These are phyloP conservation scores for Exophiala sideris DNA, from an alignment of 2,329 filamentous ascomycete genomes.

Conservation along the genomic window DNA sequence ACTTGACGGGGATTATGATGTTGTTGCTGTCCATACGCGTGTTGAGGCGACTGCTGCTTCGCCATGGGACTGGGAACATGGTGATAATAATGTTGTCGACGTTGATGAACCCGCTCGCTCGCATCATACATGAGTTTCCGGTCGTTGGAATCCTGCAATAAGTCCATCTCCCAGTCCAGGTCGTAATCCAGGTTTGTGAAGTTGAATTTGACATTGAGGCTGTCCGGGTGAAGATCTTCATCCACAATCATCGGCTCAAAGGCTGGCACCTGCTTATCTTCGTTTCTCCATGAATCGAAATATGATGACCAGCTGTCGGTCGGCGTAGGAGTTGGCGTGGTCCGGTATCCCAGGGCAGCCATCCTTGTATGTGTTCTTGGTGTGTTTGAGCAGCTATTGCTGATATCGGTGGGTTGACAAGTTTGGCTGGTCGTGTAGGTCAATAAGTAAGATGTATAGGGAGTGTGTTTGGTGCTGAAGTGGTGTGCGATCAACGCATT, in stretches of 20 bases:
- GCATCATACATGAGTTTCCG: too few species aligned
- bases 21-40: too few species aligned
- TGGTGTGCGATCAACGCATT: not conserved
- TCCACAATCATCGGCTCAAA: constrained; percentile 21
- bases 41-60: too few species aligned
- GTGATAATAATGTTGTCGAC: too few species aligned
- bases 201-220: constrained; percentile 12
- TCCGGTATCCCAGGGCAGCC: constrained; percentile 6
- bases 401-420: too few species aligned
- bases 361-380: not conserved
- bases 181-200: constrained; percentile 1
- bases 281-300: constrained; percentile 21
- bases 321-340: constrained; percentile 11
- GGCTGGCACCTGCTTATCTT: constrained; percentile 14
- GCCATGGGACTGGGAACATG: too few species aligned
- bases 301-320: constrained; percentile 23
- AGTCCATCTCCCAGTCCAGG: constrained; percentile 16
- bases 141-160: constrained; percentile 2
- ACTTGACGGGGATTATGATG: too few species aligned
- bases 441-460: not conserved
- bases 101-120: too few species aligned
- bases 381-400: not conserved
- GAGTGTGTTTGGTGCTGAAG: not conserved
- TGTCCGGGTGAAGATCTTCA: constrained; percentile 17
- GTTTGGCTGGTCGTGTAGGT: too few species aligned